phyloP scores from a whole-genome alignment of 305 asterid species.

The Fraxinus velutina region DNA sequence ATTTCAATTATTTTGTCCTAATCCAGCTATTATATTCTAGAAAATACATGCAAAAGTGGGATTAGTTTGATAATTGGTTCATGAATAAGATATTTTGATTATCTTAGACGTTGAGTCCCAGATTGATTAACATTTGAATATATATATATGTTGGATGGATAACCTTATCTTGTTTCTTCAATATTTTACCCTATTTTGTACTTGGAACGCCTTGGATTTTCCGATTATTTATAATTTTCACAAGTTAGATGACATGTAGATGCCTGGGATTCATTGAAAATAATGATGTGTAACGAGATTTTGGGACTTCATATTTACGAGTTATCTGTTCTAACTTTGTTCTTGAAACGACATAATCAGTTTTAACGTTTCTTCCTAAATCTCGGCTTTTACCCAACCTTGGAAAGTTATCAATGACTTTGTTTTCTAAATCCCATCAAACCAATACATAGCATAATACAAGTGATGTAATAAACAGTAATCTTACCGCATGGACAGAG shows the following conservation, averaged over 20 bases:
- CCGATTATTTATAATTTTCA: background rate
- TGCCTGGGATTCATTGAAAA: background rate
- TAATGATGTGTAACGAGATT: background rate
- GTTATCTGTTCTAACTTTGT: background rate
- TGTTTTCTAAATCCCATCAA: background rate
- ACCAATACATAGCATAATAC: background rate
- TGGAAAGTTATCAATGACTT: background rate
- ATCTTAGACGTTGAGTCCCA: background rate
- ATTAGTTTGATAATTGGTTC: background rate
- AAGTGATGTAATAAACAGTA: background rate
- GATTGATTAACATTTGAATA: background rate
- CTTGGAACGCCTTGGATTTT: background rate
- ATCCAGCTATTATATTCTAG: background rate
- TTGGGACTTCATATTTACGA: background rate
- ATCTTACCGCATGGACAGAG: background rate
- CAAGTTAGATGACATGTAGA: background rate
- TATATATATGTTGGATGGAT: background rate
- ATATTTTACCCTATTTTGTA: background rate
- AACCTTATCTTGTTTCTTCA: background rate
- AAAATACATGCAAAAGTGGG: background rate
- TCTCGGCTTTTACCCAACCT: background rate
- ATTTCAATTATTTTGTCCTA: background rate
- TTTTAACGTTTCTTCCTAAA: no score
- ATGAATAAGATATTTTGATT: background rate
- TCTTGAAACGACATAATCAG: background rate